Evolutionary conservation across 2,329 filamentous ascomycete genomes (phyloP).

Genomic region (Cercospora zeae-maydis): DNA sequence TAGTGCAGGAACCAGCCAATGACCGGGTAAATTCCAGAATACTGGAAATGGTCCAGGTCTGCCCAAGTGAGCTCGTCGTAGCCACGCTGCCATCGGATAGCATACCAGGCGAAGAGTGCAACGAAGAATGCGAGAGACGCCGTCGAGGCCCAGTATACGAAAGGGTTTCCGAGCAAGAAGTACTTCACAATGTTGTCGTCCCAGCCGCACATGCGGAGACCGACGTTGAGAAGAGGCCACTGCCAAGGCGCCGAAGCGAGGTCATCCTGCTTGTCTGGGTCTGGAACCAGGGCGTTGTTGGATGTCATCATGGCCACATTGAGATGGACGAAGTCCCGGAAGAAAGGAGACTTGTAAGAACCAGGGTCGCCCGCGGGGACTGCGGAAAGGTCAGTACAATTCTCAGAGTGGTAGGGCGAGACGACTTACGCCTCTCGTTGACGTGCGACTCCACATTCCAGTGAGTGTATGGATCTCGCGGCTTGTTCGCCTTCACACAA

Average conservation of each 20-base stretch:
- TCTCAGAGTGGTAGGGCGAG: neutral
- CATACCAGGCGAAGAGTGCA: constrained; percentile 74
- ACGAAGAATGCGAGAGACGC: constrained; percentile 70
- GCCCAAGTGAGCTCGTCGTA: constrained; percentile 73
- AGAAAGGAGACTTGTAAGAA: constrained; percentile 93
- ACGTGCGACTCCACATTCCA: constrained; percentile 97
- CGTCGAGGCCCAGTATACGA: constrained; percentile 94
- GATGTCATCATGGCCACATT: constrained; percentile 99
- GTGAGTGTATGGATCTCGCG: constrained; percentile 89
- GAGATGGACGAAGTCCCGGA: constrained; percentile 94
- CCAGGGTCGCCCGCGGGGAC: constrained; percentile 85
- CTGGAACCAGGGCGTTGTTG: constrained; percentile 95
- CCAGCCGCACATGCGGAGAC: constrained; percentile 98
- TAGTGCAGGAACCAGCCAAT: constrained; percentile 97
- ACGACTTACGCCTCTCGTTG: constrained; percentile 80
- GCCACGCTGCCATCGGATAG: constrained; percentile 92
- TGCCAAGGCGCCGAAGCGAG: constrained; percentile 97
- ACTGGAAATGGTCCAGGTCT: constrained; percentile 93
- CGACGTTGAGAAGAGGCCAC: constrained; percentile 93
- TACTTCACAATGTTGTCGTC: constrained; percentile 95
- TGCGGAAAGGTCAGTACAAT: constrained; percentile 43
- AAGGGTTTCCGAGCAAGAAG: constrained; percentile 93
- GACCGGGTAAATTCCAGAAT: constrained; percentile 84
- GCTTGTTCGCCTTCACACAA: constrained; percentile 89
- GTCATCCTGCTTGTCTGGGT: constrained; percentile 98